A percentile compares a stretch with the other conserved stretches of the same genome.
phyloP scores from a whole-genome alignment of 768 basidiomycete genomes.

The Tricholoma sp. region DNA sequence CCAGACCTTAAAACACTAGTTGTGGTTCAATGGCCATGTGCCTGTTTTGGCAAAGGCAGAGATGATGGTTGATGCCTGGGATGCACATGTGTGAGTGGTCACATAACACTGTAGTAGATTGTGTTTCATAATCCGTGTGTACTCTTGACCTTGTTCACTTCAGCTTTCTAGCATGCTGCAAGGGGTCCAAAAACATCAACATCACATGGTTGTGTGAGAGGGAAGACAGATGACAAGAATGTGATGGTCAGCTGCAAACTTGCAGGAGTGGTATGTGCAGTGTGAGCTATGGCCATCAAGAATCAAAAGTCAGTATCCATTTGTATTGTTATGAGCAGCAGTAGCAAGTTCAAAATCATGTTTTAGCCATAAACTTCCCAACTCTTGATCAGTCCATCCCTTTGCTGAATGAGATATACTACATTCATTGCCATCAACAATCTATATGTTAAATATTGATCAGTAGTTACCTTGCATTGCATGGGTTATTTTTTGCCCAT shows the following conservation, averaged over 20 bases:
- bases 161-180: background rate
- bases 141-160: background rate
- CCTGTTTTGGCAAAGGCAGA: background rate
- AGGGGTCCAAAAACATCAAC: background rate
- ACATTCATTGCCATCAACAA: background rate
- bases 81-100: background rate
- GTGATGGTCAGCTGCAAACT: conserved; percentile 18
- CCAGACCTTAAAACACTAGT: no score
- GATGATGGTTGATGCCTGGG: background rate
- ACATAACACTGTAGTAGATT: background rate
- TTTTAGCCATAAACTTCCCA: conserved; percentile 27
- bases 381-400: conserved; percentile 36
- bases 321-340: conserved; percentile 8
- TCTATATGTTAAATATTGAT: no score
- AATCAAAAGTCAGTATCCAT: conserved; percentile 24
- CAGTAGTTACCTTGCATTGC: no score
- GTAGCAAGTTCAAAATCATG: conserved; percentile 27
- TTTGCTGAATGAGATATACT: conserved; percentile 30
- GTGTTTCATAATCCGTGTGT: background rate
- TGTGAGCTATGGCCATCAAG: conserved; percentile 36
- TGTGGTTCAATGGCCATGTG: no score
- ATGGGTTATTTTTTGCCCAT: no score
- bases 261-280: conserved; percentile 7
- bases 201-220: no score
- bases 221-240: conserved; percentile 30